Evolutionary conservation across 2,329 filamentous ascomycete species (phyloP).

Genomic region (Fusarium fracticaudum): DNA sequence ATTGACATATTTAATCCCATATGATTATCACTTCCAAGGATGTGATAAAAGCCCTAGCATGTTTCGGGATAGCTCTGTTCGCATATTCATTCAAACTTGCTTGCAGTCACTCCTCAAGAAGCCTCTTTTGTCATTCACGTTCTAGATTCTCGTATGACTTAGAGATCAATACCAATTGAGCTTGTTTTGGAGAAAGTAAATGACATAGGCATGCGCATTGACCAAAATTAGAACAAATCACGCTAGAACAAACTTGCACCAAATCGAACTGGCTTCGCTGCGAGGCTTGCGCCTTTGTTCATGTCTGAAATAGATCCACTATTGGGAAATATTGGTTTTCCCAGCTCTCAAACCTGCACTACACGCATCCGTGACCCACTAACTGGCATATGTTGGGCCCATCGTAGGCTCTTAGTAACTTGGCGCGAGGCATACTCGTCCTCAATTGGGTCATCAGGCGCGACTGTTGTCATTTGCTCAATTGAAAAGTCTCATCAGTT

Average conservation of each 20-base stretch:
- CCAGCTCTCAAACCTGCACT: constrained; percentile 25
- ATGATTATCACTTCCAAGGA: neutral
- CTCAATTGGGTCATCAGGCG: constrained; percentile 42
- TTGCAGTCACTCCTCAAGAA: neutral
- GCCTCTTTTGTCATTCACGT: constrained; percentile 9
- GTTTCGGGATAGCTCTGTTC: neutral
- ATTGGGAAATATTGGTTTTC: constrained; percentile 18
- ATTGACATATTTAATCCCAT: neutral
- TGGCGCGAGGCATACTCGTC: constrained; percentile 42
- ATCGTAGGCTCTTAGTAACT: constrained; percentile 19
- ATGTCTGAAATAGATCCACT: constrained; percentile 7
- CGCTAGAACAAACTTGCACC: neutral
- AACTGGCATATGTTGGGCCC: constrained; percentile 17
- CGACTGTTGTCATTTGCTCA: constrained; percentile 36
- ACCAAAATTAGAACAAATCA: constrained; percentile 14
- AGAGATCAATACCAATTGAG: neutral
- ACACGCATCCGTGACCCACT: constrained; percentile 29
- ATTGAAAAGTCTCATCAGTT: constrained; percentile 32
- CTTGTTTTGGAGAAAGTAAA: neutral
- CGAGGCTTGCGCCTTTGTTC: neutral
- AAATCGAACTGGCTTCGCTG: constrained; percentile 3
- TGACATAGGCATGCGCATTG: neutral
- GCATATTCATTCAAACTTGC: neutral
- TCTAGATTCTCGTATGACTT: constrained; percentile 9
- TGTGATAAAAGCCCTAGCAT: neutral